phyloP scores from a whole-genome alignment of 352 stramenopile genomes.

The Lagenidium sp. region DNA sequence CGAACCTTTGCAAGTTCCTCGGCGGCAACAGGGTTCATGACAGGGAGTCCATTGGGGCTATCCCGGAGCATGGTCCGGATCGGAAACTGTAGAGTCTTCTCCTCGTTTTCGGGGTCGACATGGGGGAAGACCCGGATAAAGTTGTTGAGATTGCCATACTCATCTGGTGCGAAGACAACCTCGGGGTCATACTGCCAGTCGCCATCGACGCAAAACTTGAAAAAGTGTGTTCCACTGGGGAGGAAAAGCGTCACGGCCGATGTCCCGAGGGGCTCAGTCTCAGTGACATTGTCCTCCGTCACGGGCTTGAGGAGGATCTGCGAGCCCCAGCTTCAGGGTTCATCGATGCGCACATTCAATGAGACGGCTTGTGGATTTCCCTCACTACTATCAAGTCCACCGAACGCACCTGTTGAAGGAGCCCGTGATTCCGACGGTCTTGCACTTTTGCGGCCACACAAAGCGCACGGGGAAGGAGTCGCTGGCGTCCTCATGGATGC shows the following conservation, averaged over 20 bases:
- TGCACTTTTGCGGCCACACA: conserved; percentile 44
- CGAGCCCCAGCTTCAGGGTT: conserved; percentile 49
- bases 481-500: conserved; percentile 28
- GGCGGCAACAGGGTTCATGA: conserved; percentile 65
- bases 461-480: conserved; percentile 47
- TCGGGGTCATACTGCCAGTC: conserved; percentile 82
- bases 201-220: conserved; percentile 74
- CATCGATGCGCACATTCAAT: not conserved
- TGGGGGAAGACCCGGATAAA: conserved; percentile 54
- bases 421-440: conserved; percentile 57
- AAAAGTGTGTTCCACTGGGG: conserved; percentile 57
- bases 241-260: conserved; percentile 49
- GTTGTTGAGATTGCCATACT: conserved; percentile 86
- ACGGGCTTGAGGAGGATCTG: conserved; percentile 50
- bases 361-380: not conserved
- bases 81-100: conserved; percentile 43
- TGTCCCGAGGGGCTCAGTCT: conserved; percentile 1
- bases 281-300: conserved; percentile 5
- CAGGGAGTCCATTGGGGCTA: conserved; percentile 26
- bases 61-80: conserved; percentile 70
- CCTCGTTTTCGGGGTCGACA: conserved; percentile 8
- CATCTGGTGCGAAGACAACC: conserved; percentile 67
- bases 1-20: conserved; percentile 58
- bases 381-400: not conserved
- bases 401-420: conserved; percentile 71